Evolutionary conservation across 768 basidiomycete genomes (phyloP), one percentile per base, ranked within the genome.

Genomic region (Xerocomellus intermedius): DNA sequence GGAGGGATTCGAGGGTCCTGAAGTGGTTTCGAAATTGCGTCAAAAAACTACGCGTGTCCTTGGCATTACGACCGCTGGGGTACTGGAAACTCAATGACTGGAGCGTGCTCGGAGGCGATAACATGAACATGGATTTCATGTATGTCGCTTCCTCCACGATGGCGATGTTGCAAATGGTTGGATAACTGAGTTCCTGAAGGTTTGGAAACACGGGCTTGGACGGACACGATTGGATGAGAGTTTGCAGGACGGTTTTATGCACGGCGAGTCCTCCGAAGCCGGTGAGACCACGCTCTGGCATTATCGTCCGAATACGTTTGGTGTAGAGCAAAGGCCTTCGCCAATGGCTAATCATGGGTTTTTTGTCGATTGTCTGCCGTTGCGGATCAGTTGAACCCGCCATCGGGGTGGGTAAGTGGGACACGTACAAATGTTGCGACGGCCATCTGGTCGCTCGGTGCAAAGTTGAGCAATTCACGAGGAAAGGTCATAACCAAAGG

Each of bases 211-310:
- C 19, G 13, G 64, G 60, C 26, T 53, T 54, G 45, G 56, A 57
- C 2, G 64, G 64, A 17, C 64, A 65, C 4, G 64, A 57, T 12
- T 66, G 51, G n/a, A 61, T 33, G 38, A 65, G 61, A 0, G 56
- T 57, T 37, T 57, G 55, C 12, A 64, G n/a, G 16, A 65, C 52
- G 30, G 19, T 61, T 24, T 64, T 52, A 10, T 64, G 61, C 0
- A 66, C 51, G 1, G 35, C 44, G 42, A 61, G 7, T 19, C 57
- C 60, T 24, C 56, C 61, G 36, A 64, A 64, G 2, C 42, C 26
- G 8, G 33, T 42, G 35, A 48, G 19, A 2, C 24, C 35, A 2
- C 1, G 2, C 38, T 66, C 61, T 17, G 53, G 56, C 26, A 64
- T 42, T 48, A 58, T 56, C 0, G 42, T 45, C 0, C 58, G 55